Base-by-base conservation (phyloP, 2,329 filamentous ascomycete species). In the Penicillium sp. region DNA sequence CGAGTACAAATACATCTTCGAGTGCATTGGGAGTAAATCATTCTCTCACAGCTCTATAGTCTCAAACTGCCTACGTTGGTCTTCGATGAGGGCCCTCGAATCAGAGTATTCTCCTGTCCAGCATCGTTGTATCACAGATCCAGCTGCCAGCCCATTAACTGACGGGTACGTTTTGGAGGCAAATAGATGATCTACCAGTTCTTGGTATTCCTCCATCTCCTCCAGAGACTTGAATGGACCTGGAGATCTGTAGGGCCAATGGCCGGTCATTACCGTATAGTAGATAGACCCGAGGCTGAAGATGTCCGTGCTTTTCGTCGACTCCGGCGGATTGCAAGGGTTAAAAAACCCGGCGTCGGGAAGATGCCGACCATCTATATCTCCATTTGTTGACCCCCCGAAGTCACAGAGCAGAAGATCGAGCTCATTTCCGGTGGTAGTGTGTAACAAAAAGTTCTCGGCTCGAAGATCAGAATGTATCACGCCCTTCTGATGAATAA, bases 401-500 rank as follows among this genome's bases (percentile, higher is more conserved):
- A 64, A 43, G 45, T 64, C 61, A 46, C 54, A 62, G 35, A 65
- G 56, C 46, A 47, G 49, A 28, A 66, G 38, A 48, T 63, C 51
- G 29, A 55, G 48, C 33, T 51, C 48, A 23, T 40, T 43, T 25
- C 36, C 17, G 14, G 33, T 34, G 18, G 45, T 54, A 21, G 40
- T 47, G 43, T 66, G 54, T 16, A 66, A 50, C 13, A 66, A 51
- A 25, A 60, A 53, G 31, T 64, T 64, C 16, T 53, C 45, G 27
- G 59, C 57, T 18, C 57, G 56, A 16, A 65, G 51, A 48, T 66
- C 61, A 10, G 57, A 64, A 45, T 64, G 58, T 21, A 65, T 56
- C 7, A 66, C 54, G 16, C 60, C 60, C 13, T 48, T 50, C 34
- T 41, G 33, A 37, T 65, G 58, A 15, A 63, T 54, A 40, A 53